Evolutionary conservation across 192 early-diverging fungal genomes (phyloP), one percentile per base, ranked within the genome.

Genomic region (Rhizophagus prolifer): DNA sequence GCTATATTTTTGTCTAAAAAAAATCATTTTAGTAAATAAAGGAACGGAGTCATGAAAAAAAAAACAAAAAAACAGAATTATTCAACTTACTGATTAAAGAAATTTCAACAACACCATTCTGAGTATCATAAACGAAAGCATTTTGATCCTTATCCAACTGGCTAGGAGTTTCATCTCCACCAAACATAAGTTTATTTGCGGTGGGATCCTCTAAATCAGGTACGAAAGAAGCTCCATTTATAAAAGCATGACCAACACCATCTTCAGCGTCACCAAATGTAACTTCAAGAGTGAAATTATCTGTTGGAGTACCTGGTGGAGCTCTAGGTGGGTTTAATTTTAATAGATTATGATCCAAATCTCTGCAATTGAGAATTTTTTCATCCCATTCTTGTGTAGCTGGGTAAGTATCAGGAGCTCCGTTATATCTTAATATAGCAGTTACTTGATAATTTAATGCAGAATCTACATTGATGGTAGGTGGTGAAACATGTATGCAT

Each of bases 201-300:
- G 66, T 21, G 93, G 94, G 59, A 92, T 88, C 61, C 81, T 84
- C 69, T 92, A 91, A 74, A 75, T 73, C 60, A 88, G 83, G 72
- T 88, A 95, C 13, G 90, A 83, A 67, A 91, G 86, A 87, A 25
- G n/a, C n/a, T n/a, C 13, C 25, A 9, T 54, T 54, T 25, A 71
- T 14, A n/a, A n/a, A 34, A 16, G 26, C 38, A 1, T 46, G 12
- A 4, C 14, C 4, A 25, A 23, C 21, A 46, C 7, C 1, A n/a
- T 30, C 12, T 3, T 58, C 14, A 50, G 72, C 0, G 0, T 69
- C 70, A 63, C 68, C 34, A 58, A 83, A 73, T 23, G 60, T 62
- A 9, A 78, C 28, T 30, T 16, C 14, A 9, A 83, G 0, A 26
- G 31, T 38, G 38, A 79, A 36, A 13, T 46, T 36, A 16, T 68